A percentile compares a stretch with the other conserved stretches of the same genome.
These are phyloP conservation scores for Spirogloea muscicola DNA, from an alignment of 139 green algal species.

Conservation along the genomic window DNA sequence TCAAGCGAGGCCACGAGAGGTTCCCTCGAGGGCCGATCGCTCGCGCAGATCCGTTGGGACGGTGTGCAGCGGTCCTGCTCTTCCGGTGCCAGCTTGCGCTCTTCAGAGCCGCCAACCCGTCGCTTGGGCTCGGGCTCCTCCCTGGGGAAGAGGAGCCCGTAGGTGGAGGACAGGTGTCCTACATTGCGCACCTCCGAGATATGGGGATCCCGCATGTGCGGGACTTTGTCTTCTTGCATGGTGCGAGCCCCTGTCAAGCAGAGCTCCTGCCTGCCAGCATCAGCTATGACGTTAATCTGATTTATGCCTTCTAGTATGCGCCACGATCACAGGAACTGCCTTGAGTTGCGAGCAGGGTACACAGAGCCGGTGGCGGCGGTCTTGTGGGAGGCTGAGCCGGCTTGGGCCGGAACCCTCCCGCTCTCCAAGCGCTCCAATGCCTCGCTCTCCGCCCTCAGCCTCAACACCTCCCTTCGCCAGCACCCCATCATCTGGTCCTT, in stretches of 20 bases:
- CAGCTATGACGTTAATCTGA: too few relatives aligned
- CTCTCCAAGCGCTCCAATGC: slow-evolving; percentile 74
- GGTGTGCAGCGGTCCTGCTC: slow-evolving; percentile 78
- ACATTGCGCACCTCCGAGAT: slow-evolving; percentile 20
- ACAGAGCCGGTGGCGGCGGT: slow-evolving; percentile 77
- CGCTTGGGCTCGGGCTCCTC: background rate
- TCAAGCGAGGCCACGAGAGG: slow-evolving; percentile 20
- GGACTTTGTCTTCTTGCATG: slow-evolving; percentile 75
- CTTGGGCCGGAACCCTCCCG: slow-evolving; percentile 69
- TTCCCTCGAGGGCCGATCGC: slow-evolving; percentile 58
- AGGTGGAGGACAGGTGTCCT: background rate
- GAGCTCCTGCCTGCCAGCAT: too few relatives aligned
- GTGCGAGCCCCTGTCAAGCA: too few relatives aligned
- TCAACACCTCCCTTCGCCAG: slow-evolving; percentile 68
- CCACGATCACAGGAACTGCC: too few relatives aligned
- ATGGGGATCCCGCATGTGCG: slow-evolving; percentile 49
- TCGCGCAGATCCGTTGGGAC: slow-evolving; percentile 64
- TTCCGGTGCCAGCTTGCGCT: slow-evolving; percentile 12
- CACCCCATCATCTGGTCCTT: slow-evolving; percentile 74
- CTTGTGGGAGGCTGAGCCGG: slow-evolving; percentile 76
- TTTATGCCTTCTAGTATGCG: too few relatives aligned
- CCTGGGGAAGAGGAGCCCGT: slow-evolving; percentile 3
- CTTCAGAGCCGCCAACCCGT: background rate
- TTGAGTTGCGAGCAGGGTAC: too few relatives aligned
- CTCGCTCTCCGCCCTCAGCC: slow-evolving; percentile 66